These are phyloP conservation scores for Curvularia verruculosa DNA, from an alignment of 2,329 filamentous ascomycete species.

Conservation along the genomic window DNA sequence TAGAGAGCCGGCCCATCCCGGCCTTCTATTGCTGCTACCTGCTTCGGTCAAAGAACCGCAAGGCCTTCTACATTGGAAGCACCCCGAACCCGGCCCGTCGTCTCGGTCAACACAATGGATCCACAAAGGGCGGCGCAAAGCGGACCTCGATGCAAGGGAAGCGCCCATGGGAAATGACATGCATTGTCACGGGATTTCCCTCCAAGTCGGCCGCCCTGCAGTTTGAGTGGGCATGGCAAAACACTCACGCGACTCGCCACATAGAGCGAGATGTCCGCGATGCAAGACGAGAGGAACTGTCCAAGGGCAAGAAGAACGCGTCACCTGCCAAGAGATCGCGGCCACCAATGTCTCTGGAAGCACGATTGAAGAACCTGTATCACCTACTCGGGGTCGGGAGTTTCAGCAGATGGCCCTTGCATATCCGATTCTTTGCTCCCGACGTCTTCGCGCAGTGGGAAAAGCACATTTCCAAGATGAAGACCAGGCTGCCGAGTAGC, in stretches of 20 bases:
- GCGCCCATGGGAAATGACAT: conserved; percentile 82
- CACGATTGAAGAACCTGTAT: conserved; percentile 80
- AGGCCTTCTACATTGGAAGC: conserved; percentile 84
- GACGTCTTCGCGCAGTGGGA: conserved; percentile 76
- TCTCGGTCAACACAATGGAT: conserved; percentile 89
- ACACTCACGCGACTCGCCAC: conserved; percentile 80
- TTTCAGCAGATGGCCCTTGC: conserved; percentile 83
- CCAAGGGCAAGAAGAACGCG: conserved; percentile 33
- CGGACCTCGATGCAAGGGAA: conserved; percentile 71
- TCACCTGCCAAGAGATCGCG: conserved; percentile 52
- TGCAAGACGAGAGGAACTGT: conserved; percentile 43
- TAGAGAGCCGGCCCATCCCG: conserved; percentile 63
- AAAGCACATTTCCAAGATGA: conserved; percentile 50
- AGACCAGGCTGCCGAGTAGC: conserved; percentile 31
- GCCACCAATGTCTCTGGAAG: conserved; percentile 66
- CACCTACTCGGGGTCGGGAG: conserved; percentile 78
- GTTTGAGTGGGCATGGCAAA: conserved; percentile 97
- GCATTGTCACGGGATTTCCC: conserved; percentile 85
- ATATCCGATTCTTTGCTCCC: conserved; percentile 75
- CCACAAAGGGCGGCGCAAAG: conserved; percentile 77
- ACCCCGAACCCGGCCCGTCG: conserved; percentile 87
- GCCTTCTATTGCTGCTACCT: conserved; percentile 94
- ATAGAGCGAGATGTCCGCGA: conserved; percentile 60
- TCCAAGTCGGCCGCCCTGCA: conserved; percentile 86
- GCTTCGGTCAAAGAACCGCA: conserved; percentile 77